Evolutionary conservation across 1,284 basidiomycete genomes (phyloP).

Genomic region (Cystobasidiaceae sp.): DNA sequence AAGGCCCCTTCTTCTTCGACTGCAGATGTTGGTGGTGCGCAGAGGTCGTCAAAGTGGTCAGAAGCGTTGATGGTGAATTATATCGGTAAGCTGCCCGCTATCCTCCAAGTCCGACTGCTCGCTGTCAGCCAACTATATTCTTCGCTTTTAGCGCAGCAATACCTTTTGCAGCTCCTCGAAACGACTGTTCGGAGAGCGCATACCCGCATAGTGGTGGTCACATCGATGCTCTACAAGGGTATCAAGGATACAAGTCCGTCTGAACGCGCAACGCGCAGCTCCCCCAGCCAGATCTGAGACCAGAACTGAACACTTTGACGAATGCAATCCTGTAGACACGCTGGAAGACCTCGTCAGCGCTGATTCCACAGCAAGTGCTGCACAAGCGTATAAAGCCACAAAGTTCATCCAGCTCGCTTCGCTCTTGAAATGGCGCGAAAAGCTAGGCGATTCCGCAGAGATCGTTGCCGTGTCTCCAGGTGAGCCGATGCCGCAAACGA

Average conservation of each 20-base stretch:
- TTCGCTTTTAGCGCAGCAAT: slow-evolving; percentile 14
- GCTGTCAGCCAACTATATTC: too few relatives aligned
- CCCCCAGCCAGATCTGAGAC: too few relatives aligned
- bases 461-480: slow-evolving; percentile 19
- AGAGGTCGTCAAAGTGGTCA: not conserved
- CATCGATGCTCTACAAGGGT: slow-evolving; percentile 12
- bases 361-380: not conserved
- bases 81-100: not conserved
- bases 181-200: not conserved
- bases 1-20: too few relatives aligned
- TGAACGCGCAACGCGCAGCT: too few relatives aligned
- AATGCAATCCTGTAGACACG: not conserved
- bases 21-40: too few relatives aligned
- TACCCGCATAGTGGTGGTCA: slow-evolving; percentile 4
- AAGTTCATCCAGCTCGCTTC: slow-evolving; percentile 21
- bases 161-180: slow-evolving; percentile 9
- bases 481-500: too few relatives aligned
- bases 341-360: not conserved
- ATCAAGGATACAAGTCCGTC: not conserved
- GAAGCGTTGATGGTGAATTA: slow-evolving; percentile 18
- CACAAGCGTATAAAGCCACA: slow-evolving; percentile 13
- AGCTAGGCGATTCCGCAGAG: not conserved
- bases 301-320: too few relatives aligned
- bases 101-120: too few relatives aligned
- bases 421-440: not conserved